Evolutionary conservation across 805 yeast species (phyloP), one percentile per base, ranked within the genome.

Genomic region (Suhomyces canberraensis): DNA sequence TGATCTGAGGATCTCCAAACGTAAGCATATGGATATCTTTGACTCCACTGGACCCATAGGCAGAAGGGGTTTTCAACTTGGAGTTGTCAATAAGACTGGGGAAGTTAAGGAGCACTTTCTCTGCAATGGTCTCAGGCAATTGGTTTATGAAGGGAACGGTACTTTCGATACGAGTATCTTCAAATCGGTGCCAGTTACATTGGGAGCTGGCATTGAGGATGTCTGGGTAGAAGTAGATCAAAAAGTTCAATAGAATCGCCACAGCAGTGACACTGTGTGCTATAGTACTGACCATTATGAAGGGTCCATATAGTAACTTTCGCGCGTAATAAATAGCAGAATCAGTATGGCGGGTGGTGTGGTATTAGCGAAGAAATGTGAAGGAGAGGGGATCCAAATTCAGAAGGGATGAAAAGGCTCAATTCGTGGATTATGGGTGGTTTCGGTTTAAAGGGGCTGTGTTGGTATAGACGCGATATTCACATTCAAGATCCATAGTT

Each of bases 1-100:
- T 85, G 58, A 93, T 90, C 64, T 93, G 98, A 0, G 98, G 98
- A 54, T 93, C 98, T 5, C 98, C 98, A 58, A 89, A 81, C 4
- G 95, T 84, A 45, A 90, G 58, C 60, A 93, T 60, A 44, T 77
- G 78, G 35, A 90, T 73, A 47, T 75, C 79, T 8, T 67, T 55
- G 4, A 69, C 63, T 2, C 34, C 18, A n/a, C 45, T 46, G 22
- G 35, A 21, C 9, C 40, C 42, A 28, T 45, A 33, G 3, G 41
- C 39, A 4, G 42, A 29, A 4, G 24, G 16, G 13, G 30, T 16
- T 5, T 16, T 31, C 40, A 39, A 7, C 30, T 11, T 27, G 1
- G 38, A 17, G 8, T 32, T 39, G 25, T 41, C 49, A 22, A 44
- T 50, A 11, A 51, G 34, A 28, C 41, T 37, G 7, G 61, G 61